Base-by-base conservation (phyloP, 371 early-diverging fungal species). In the Mucor velutinosus region DNA sequence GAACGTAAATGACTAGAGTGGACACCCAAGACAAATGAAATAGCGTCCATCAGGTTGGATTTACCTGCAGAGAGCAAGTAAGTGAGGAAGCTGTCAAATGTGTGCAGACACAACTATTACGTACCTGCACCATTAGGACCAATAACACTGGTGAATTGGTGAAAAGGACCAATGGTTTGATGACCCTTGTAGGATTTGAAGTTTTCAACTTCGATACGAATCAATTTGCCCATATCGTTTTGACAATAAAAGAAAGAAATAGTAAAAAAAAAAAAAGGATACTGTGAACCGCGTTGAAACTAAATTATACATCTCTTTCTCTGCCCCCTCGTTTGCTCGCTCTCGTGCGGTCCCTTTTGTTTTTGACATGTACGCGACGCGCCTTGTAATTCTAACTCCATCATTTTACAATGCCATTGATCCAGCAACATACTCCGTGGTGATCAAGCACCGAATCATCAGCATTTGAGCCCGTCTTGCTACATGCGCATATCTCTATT, bases 21-120 rank as follows among this genome's bases (percentile, higher is more conserved):
- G 58, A 99, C 91, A 62, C 99, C 99, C 27, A 99, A 88, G 0
- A 97, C 99, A 86, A 99, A 99, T 30, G 92, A 91, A 71, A 99
- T 95, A 47, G 99, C 99, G 79, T 99, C 99, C 96, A 99, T 96
- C 37, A 99, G 86, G 76, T 99, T 99, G 17, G 97, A 96, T 81
- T 99, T 99, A 30, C 98, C 96, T 90, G 58, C 1, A 17, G 12
- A 1, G 19, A 14, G 7, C 27, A 33, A 32, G 58, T 39, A 17
- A 21, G 21, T n/a, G 23, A 39, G 19, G 19, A 14, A 56, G 29
- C 11, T 21, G 21, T 51, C 43, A 35, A 12, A 51, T 37, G 14
- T 14, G 14, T 37, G 0, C 4, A 14, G 14, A 1, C 14, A 33
- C 14, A 14, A 12, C 37, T 11, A 12, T 12, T 41, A 17, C 17